Evolutionary conservation across 805 yeast genomes (phyloP).

Genomic region (Maudiozyma turicensis): DNA sequence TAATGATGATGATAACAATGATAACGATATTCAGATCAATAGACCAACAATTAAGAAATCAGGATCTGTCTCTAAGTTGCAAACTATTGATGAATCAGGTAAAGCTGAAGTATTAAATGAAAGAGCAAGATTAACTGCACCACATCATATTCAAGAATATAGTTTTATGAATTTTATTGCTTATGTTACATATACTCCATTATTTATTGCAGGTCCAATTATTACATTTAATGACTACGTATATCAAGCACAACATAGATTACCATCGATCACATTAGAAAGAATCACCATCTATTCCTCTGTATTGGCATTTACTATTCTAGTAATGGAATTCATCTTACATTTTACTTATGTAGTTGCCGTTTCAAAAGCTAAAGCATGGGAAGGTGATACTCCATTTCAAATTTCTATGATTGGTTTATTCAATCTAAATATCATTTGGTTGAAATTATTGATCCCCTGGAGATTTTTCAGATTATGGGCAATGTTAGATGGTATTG

Average conservation of each 20-base stretch:
- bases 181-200: slow-evolving; percentile 75
- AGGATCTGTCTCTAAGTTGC: slow-evolving; percentile 6
- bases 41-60: slow-evolving; percentile 3
- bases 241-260: slow-evolving; percentile 53
- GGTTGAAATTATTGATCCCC: slow-evolving; percentile 88
- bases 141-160: slow-evolving; percentile 53
- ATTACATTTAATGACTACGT: slow-evolving; percentile 85
- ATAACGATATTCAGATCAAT: not conserved
- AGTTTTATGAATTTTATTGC: slow-evolving; percentile 57
- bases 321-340: slow-evolving; percentile 80
- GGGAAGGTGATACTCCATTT: slow-evolving; percentile 84
- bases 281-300: slow-evolving; percentile 52
- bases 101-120: slow-evolving; percentile 36
- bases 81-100: slow-evolving; percentile 13
- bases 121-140: slow-evolving; percentile 54
- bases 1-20: not conserved
- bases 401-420: slow-evolving; percentile 92
- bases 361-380: slow-evolving; percentile 77
- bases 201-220: slow-evolving; percentile 92
- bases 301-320: slow-evolving; percentile 60
- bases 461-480: slow-evolving; percentile 94
- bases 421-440: slow-evolving; percentile 80
- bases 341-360: slow-evolving; percentile 93
- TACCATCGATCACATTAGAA: slow-evolving; percentile 48
- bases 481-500: slow-evolving; percentile 86